Conservation (phyloP, 352 stramenopile genomes). For the Achlya hypogyna region DNA sequence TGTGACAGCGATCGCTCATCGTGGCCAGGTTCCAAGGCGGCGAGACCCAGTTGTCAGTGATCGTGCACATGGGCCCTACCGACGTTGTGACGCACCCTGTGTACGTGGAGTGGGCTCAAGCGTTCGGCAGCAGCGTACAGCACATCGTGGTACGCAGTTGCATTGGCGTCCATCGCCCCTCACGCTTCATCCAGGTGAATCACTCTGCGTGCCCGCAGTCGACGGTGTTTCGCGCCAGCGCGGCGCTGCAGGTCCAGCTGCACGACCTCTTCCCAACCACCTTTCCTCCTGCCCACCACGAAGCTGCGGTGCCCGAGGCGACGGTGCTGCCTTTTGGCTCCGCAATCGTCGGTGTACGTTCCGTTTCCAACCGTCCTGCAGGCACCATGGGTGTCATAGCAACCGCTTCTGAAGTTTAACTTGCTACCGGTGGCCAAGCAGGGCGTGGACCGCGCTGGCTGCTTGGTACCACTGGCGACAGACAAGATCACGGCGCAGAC, state of each 20-base stretch:
- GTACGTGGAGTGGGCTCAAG: constrained; percentile 46
- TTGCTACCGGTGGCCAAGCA: constrained; percentile 45
- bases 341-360: constrained; percentile 6
- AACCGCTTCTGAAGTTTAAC: constrained; percentile 59
- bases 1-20: background rate
- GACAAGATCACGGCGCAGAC: constrained; percentile 30
- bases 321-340: no score
- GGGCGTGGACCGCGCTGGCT: constrained; percentile 47
- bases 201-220: constrained; percentile 42
- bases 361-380: background rate
- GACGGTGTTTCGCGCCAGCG: constrained; percentile 63
- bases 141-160: constrained; percentile 31
- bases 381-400: background rate
- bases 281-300: constrained; percentile 32
- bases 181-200: constrained; percentile 11
- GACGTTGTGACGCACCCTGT: constrained; percentile 45
- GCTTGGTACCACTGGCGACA: constrained; percentile 42
- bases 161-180: constrained; percentile 23
- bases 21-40: background rate
- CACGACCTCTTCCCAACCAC: constrained; percentile 48
- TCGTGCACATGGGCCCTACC: constrained; percentile 46
- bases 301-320: no score
- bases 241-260: constrained; percentile 59
- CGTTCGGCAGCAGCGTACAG: constrained; percentile 46
- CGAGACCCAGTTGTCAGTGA: constrained; percentile 42